phyloP scores from a whole-genome alignment of 2,329 filamentous ascomycete genomes.

The Biscogniauxia marginata region DNA sequence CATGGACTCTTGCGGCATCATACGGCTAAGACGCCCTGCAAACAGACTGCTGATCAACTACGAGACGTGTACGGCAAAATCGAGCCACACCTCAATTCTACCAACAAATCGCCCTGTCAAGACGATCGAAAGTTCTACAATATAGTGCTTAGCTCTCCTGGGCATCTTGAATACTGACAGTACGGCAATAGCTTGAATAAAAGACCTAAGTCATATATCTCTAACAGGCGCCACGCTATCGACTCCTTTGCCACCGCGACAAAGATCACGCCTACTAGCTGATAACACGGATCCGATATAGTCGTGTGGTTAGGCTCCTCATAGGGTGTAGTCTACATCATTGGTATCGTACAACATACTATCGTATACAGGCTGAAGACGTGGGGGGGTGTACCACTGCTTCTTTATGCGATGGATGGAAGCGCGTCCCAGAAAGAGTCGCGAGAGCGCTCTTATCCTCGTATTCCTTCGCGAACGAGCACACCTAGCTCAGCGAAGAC shows the following conservation, averaged over 20 bases:
- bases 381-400: too few relatives aligned
- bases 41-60: slow-evolving; percentile 6
- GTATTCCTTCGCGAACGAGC: slow-evolving; percentile 46
- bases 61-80: background rate
- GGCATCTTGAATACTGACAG: slow-evolving; percentile 1
- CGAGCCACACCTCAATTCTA: slow-evolving; percentile 5
- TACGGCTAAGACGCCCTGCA: background rate
- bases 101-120: slow-evolving; percentile 15
- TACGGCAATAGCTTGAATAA: background rate
- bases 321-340: background rate
- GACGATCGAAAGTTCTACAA: slow-evolving; percentile 11
- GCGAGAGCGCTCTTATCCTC: slow-evolving; percentile 34
- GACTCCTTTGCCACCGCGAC: background rate
- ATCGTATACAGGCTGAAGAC: too few relatives aligned
- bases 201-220: too few relatives aligned
- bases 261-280: background rate
- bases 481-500: slow-evolving; percentile 38
- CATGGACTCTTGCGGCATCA: background rate
- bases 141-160: slow-evolving; percentile 5
- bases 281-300: background rate
- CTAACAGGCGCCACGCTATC: background rate
- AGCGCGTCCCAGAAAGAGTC: slow-evolving; percentile 19
- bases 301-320: background rate
- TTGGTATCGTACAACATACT: background rate
- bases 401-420: slow-evolving; percentile 27